These are phyloP conservation scores for Phyllosticta citrichinensis DNA, from an alignment of 2,329 filamentous ascomycete genomes.

Conservation along the genomic window DNA sequence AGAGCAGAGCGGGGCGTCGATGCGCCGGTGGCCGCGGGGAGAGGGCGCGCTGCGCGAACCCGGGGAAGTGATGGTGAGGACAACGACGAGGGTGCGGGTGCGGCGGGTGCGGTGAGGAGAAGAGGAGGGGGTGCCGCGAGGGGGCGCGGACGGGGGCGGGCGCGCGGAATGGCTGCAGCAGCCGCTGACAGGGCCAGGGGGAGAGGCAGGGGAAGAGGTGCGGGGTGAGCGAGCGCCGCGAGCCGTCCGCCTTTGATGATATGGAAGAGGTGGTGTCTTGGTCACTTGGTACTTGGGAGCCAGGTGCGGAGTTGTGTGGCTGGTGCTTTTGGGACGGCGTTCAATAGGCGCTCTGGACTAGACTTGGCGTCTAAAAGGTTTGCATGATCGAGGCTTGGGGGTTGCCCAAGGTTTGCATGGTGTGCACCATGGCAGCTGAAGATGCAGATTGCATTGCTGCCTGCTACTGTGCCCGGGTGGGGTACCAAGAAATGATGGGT, in stretches of 20 bases:
- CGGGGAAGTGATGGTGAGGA: background rate
- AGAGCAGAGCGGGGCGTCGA: slow-evolving; percentile 16
- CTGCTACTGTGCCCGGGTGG: background rate
- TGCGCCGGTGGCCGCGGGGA: background rate
- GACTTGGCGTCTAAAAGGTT: background rate
- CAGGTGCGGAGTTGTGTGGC: background rate
- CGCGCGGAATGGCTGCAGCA: background rate
- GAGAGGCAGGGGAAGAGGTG: slow-evolving; percentile 1
- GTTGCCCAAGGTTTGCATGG: background rate
- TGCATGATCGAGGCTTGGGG: background rate
- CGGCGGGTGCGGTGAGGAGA: background rate
- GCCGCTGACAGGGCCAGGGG: background rate
- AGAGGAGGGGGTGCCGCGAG: background rate
- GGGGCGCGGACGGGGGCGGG: background rate
- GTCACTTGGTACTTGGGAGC: background rate
- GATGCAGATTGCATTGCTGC: background rate
- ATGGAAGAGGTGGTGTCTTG: background rate
- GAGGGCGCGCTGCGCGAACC: background rate
- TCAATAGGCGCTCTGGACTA: background rate
- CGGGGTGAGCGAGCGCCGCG: background rate
- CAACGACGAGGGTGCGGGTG: background rate
- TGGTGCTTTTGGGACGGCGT: background rate
- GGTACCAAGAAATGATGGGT: background rate
- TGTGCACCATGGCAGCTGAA: background rate
- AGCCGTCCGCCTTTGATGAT: background rate